Conservation (phyloP, 768 basidiomycete genomes). For the Naganishia antarctica region DNA sequence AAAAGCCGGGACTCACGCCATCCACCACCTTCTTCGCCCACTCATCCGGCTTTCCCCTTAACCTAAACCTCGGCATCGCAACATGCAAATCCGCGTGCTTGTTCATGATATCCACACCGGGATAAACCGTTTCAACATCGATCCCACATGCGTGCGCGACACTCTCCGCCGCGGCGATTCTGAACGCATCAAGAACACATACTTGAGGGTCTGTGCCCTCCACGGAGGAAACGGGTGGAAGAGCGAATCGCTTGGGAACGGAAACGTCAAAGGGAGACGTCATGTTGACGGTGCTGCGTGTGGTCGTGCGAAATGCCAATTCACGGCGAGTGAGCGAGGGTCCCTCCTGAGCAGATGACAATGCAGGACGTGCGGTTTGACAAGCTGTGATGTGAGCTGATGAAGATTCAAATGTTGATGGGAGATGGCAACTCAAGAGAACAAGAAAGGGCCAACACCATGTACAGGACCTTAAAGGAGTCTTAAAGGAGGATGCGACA, state of each 20-base stretch:
- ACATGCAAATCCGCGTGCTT: slow-evolving; percentile 88
- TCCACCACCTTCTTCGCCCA: slow-evolving; percentile 68
- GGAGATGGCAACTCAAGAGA: no score
- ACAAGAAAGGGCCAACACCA: no score
- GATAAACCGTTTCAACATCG: slow-evolving; percentile 67
- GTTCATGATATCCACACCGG: slow-evolving; percentile 78
- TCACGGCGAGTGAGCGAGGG: no score
- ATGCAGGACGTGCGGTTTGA: no score
- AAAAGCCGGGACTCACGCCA: slow-evolving; percentile 56
- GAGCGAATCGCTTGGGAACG: slow-evolving; percentile 31
- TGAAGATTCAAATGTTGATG: no score
- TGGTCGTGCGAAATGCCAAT: no score
- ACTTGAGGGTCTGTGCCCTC: slow-evolving; percentile 31
- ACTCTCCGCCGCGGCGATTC: slow-evolving; percentile 39
- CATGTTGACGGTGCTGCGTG: not conserved
- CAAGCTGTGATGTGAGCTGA: no score
- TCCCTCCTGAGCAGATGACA: no score
- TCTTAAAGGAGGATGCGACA: no score
- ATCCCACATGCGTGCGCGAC: slow-evolving; percentile 42
- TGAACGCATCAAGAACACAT: slow-evolving; percentile 38
- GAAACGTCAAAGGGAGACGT: not conserved
- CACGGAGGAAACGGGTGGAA: slow-evolving; percentile 34
- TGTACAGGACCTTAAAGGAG: no score
- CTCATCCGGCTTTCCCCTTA: slow-evolving; percentile 76
- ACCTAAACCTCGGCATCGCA: slow-evolving; percentile 84